These are phyloP conservation scores for Coprinopsis strossmayeri DNA, from an alignment of 768 basidiomycete species.

Conservation along the genomic window DNA sequence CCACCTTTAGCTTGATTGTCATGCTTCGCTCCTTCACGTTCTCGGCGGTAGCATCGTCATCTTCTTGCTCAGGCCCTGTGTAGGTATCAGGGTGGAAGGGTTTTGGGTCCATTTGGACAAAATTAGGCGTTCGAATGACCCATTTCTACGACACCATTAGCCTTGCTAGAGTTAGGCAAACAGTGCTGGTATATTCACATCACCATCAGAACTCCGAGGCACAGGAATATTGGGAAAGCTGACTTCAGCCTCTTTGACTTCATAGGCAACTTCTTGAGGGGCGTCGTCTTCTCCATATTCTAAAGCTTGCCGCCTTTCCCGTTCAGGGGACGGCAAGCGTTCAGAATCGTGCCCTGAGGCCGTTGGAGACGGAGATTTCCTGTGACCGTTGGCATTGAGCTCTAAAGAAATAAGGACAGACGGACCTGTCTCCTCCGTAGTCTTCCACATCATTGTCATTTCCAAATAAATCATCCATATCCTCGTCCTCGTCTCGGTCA, in stretches of 20 bases:
- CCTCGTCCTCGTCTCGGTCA: conserved; percentile 37
- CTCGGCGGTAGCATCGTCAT: conserved; percentile 49
- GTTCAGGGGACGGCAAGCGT: conserved; percentile 51
- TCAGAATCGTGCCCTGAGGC: conserved; percentile 59
- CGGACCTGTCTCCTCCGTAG: conserved; percentile 46
- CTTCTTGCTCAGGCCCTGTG: conserved; percentile 75
- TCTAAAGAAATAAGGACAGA: conserved; percentile 10
- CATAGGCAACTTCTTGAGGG: conserved; percentile 41
- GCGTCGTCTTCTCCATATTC: conserved; percentile 81
- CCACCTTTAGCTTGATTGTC: conserved; percentile 81
- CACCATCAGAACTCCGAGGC: conserved; percentile 72
- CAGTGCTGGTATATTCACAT: conserved; percentile 43
- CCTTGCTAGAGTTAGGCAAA: conserved; percentile 1
- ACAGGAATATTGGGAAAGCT: conserved; percentile 84
- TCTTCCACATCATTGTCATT: conserved; percentile 53
- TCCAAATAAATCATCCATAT: conserved; percentile 78
- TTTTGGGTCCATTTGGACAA: conserved; percentile 81
- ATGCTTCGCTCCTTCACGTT: conserved; percentile 72
- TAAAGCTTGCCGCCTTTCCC: conserved; percentile 59
- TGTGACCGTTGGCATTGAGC: conserved; percentile 13
- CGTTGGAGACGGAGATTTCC: conserved; percentile 35
- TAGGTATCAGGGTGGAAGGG: conserved; percentile 89
- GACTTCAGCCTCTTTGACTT: conserved; percentile 63
- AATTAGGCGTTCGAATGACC: conserved; percentile 93
- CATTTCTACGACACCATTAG: conserved; percentile 52